These are phyloP conservation scores for Mycena sanguinolenta DNA, from an alignment of 768 basidiomycete genomes.

Conservation along the genomic window DNA sequence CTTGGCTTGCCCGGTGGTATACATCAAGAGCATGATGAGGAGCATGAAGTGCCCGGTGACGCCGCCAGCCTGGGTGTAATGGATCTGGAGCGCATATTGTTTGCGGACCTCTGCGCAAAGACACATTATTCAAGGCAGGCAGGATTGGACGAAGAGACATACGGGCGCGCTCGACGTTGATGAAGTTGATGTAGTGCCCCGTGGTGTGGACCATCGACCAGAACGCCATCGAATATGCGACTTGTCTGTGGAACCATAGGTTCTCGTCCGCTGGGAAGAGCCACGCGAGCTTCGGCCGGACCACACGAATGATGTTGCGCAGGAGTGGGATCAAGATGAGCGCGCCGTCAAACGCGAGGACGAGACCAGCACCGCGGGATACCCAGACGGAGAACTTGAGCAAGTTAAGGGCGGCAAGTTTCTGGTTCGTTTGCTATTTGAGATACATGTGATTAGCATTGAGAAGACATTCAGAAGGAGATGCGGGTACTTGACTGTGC, in stretches of 20 bases:
- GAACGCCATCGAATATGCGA: slow-evolving; percentile 95
- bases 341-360: slow-evolving; percentile 88
- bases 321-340: slow-evolving; percentile 91
- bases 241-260: slow-evolving; percentile 95
- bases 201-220: slow-evolving; percentile 94
- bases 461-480: neutral
- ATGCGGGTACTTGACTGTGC: slow-evolving; percentile 76
- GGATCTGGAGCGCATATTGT: slow-evolving; percentile 82
- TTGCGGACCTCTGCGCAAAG: slow-evolving; percentile 79
- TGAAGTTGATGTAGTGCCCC: slow-evolving; percentile 93
- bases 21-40: slow-evolving; percentile 93
- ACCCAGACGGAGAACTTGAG: slow-evolving; percentile 90
- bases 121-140: slow-evolving; percentile 3
- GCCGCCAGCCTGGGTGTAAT: slow-evolving; percentile 90
- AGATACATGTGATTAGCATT: slow-evolving; percentile 22
- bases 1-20: slow-evolving; percentile 90
- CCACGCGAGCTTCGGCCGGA: slow-evolving; percentile 84
- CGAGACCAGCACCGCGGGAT: slow-evolving; percentile 93
- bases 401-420: slow-evolving; percentile 81
- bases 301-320: slow-evolving; percentile 86
- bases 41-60: slow-evolving; percentile 97
- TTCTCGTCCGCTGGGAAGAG: slow-evolving; percentile 94
- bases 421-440: slow-evolving; percentile 69
- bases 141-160: slow-evolving; percentile 15
- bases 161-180: slow-evolving; percentile 91